Base-by-base conservation (phyloP, 1,139 yeast species). In the Yamadazyma sp. region DNA sequence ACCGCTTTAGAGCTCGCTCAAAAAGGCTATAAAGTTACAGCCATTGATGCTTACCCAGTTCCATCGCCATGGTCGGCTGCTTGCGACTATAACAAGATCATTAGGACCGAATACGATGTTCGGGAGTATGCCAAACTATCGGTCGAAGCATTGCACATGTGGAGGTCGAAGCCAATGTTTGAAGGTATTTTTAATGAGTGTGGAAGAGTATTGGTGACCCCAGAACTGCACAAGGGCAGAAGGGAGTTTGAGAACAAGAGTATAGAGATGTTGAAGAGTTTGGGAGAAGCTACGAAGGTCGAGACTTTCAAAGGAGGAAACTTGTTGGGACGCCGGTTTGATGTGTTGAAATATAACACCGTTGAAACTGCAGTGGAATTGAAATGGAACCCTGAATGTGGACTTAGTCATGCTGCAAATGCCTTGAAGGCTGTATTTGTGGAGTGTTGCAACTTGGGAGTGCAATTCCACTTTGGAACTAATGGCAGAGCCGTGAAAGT, bases 1-100 rank as follows among this genome's bases (percentile, higher is more conserved):
- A 50, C 56, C 1, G 52, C 53, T 14, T 35, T 53, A 11, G 54
- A 54, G 31, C 37, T 54, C 12, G 45, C 52, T 1, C 29, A 41
- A 29, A 44, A 44, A 27, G 50, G 50, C 5, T 48, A 44, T 30
- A 16, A 41, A 11, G 46, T 48, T 11, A 48, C 44, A n/a, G 51
- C 51, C 14, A 46, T 73, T 18, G 79, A 73, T 49, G 58, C 62
- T 12, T 60, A 57, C 40, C 55, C 62, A 14, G 62, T 70, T 1
- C 78, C 78, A 7, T 72, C 78, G 0, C 68, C 70, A 0, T 57
- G 68, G 55, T 67, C 77, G 2, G 79, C 78, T n/a, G 72, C 76
- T 6, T 62, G 62, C 37, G 78, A 73, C 47, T 56, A 62, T 43
- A 73, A 73, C 50, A 73, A 73, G 50, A 72, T 73, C 38, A 63